A percentile compares a stretch with the other conserved stretches of the same genome.
Conservation (phyloP, 208 protist genomes). For the Wallacemonas sp. region DNA sequence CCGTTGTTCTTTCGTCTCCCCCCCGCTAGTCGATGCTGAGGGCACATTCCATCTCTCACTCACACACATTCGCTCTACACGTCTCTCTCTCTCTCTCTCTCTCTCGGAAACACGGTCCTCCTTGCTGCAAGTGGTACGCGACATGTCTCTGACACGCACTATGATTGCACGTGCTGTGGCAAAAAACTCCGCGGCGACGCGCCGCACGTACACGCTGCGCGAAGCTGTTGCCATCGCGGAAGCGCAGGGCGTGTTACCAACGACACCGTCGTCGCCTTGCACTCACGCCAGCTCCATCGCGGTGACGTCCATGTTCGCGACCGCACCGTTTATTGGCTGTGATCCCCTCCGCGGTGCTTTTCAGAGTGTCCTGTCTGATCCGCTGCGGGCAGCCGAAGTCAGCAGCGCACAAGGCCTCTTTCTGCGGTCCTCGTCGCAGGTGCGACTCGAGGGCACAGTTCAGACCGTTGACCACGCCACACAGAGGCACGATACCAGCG, state of each 20-base stretch:
- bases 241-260: neutral
- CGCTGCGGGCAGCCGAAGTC: neutral
- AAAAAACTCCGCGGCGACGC: too few species aligned
- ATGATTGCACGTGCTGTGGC: too few species aligned
- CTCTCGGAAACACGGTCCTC: neutral
- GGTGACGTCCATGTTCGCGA: neutral
- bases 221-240: conserved; percentile 7
- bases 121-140: too few species aligned
- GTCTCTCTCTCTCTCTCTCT: too few species aligned
- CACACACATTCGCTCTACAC: too few species aligned
- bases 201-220: conserved; percentile 4
- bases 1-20: neutral
- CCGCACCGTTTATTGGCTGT: conserved; percentile 1
- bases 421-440: neutral
- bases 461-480: neutral
- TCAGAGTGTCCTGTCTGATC: neutral
- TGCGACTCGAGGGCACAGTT: neutral
- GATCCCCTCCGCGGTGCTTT: conserved; percentile 8
- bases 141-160: too few species aligned
- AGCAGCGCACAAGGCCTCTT: neutral
- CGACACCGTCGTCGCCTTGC: neutral
- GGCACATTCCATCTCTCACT: too few species aligned
- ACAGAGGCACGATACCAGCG: neutral
- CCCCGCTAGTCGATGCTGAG: too few species aligned
- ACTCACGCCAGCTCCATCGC: neutral